phyloP scores from a whole-genome alignment of 73 alveolate genomes.

The Tetrahymena elliotti region DNA sequence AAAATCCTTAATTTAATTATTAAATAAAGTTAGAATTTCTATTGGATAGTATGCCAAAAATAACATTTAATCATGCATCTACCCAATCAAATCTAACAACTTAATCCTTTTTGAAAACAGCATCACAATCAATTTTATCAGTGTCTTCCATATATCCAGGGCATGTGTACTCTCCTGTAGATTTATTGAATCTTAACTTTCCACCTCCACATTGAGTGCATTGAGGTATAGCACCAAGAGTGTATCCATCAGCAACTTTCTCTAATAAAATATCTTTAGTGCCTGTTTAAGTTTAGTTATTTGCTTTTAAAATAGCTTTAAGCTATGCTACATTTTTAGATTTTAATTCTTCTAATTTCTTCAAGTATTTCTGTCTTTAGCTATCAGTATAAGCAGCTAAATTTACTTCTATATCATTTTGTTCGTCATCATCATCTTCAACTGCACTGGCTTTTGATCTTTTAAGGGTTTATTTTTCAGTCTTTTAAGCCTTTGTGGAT shows the following conservation, averaged over 20 bases:
- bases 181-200: constrained; percentile 42
- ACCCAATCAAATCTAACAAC: neutral
- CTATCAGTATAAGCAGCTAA: neutral
- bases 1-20: no score
- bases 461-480: neutral
- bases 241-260: constrained; percentile 54
- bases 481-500: neutral
- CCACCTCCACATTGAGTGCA: constrained; percentile 70
- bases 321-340: neutral
- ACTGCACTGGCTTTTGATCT: neutral
- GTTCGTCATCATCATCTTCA: neutral
- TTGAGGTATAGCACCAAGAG: constrained; percentile 58
- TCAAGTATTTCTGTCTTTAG: neutral
- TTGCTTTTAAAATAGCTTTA: constrained; percentile 11
- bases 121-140: neutral
- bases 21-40: no score
- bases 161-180: constrained; percentile 23
- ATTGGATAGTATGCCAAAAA: no score
- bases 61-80: neutral
- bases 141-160: neutral
- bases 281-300: constrained; percentile 48
- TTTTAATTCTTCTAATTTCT: neutral
- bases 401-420: neutral
- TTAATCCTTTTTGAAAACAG: neutral
- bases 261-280: constrained; percentile 48